These are phyloP conservation scores for Coniosporium tulheliwenetii DNA, from an alignment of 2,329 filamentous ascomycete genomes.

Conservation along the genomic window DNA sequence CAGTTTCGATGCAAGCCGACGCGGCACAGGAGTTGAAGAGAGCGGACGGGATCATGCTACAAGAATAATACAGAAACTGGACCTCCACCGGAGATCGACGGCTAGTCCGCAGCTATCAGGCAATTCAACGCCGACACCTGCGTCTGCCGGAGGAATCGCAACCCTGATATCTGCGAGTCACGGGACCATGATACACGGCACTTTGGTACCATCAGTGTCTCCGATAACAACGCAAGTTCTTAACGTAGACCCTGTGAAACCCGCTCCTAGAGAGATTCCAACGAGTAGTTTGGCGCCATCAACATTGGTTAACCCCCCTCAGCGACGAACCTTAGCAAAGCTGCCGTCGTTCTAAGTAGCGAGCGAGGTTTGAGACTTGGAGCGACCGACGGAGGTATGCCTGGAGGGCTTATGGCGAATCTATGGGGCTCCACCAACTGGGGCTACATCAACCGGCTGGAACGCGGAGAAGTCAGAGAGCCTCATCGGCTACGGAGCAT, in stretches of 20 bases:
- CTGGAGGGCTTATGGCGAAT: constrained; percentile 79
- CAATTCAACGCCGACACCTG: constrained; percentile 23
- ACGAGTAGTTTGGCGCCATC: constrained; percentile 59
- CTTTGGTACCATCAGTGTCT: constrained; percentile 18
- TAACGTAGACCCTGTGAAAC: constrained; percentile 21
- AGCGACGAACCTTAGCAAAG: constrained; percentile 72
- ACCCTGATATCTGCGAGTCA: constrained; percentile 77
- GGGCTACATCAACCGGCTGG: constrained; percentile 50
- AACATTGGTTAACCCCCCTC: constrained; percentile 69
- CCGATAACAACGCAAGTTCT: constrained; percentile 10
- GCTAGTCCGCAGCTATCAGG: constrained; percentile 32
- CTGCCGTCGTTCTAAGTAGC: constrained; percentile 65
- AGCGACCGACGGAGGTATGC: constrained; percentile 50
- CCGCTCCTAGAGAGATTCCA: constrained; percentile 9
- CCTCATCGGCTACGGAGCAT: constrained; percentile 6
- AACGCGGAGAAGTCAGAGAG: constrained; percentile 32
- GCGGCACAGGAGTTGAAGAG: constrained; percentile 42
- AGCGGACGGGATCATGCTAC: constrained; percentile 66
- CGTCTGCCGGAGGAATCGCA: constrained; percentile 53
- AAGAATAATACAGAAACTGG: constrained; percentile 83
- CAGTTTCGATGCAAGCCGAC: constrained; percentile 55
- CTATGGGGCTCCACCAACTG: constrained; percentile 85
- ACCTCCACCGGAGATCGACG: constrained; percentile 68
- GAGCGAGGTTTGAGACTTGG: constrained; percentile 55
- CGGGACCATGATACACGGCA: constrained; percentile 46